Percentiles rank a stretch among this genome's conserved stretches.
Conservation (phyloP, 108 stramenopile species). For the Discostella pseudostelligera region DNA sequence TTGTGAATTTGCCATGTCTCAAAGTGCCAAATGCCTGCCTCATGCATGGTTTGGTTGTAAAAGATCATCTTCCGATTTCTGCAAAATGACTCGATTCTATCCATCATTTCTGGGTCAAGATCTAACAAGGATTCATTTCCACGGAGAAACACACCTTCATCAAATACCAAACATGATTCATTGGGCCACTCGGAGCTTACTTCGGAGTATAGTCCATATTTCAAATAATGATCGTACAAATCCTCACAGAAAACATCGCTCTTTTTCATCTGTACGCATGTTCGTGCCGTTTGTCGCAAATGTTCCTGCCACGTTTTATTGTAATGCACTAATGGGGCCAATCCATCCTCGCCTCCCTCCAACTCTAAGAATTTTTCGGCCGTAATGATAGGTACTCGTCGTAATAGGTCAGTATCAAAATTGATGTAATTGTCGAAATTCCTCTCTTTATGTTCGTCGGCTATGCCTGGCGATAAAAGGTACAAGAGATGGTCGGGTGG, state of each 20-base stretch:
- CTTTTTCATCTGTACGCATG: constrained; percentile 32
- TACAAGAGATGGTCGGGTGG: constrained; percentile 82
- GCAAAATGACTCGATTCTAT: constrained; percentile 58
- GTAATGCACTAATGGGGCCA: constrained; percentile 30
- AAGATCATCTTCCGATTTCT: constrained; percentile 38
- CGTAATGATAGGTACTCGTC: constrained; percentile 56
- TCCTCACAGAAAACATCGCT: constrained; percentile 34
- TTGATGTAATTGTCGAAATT: constrained; percentile 45
- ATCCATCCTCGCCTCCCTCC: constrained; percentile 45
- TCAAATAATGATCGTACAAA: constrained; percentile 37
- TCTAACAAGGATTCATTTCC: constrained; percentile 25
- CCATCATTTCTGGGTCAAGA: constrained; percentile 32
- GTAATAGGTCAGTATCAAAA: constrained; percentile 44
- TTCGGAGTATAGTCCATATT: constrained; percentile 11
- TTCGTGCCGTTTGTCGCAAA: constrained; percentile 16
- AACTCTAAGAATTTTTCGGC: constrained; percentile 56
- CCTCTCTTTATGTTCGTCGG: constrained; percentile 39
- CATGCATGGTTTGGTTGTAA: constrained; percentile 47
- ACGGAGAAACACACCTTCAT: constrained; percentile 44
- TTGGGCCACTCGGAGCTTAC: constrained; percentile 13
- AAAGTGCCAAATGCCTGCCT: constrained; percentile 56
- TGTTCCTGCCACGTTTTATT: constrained; percentile 18
- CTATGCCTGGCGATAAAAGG: constrained; percentile 52
- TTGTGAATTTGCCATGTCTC: constrained; percentile 32
- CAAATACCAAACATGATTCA: constrained; percentile 66